Evolutionary conservation across 2,329 filamentous ascomycete species (phyloP), one percentile per base, ranked within the genome.

Genomic region (Venturia oleaginea): DNA sequence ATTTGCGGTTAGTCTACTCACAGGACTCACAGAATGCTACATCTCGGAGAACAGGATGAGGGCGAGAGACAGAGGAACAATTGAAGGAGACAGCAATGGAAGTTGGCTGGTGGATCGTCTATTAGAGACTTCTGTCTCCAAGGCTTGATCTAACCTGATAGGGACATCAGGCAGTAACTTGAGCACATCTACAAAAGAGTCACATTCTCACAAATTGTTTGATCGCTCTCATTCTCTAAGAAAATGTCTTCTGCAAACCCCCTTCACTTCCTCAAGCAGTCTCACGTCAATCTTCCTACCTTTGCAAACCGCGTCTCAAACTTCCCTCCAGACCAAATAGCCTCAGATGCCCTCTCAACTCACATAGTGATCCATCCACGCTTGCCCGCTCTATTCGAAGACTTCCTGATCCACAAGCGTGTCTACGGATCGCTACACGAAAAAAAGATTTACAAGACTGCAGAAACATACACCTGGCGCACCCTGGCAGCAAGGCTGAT

Each of bases 351-450:
- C 5, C 48, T 64, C 24, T 61, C 62, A 24, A 74, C 72, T 0
- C 66, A 67, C 7, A 71, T 74, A 19, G 59, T 74, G 46, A 66
- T 75, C 1, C 73, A 74, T 42, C 64, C 68, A 24, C 65, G 70
- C 30, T 70, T 71, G 34, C 68, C 70, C 4, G 59, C 40, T 3
- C 68, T 75, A 4, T 67, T 71, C 27, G 46, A 63, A 19, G 34
- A 61, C 11, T 74, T 73, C 59, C 68, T 75, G n/a, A 38, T 43
- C 3, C 68, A 72, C 67, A 74, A 74, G 65, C 69, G 68, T 34
- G 24, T 40, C 15, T 65, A 70, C 37, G 72, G 73, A 43, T 71
- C 69, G 3, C 2, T 5, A 19, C 59, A 67, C 64, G 73, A 74
- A 59, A 69, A 71, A 34, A 37, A 38, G 0, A 68, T 74, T 54